Conservation (phyloP, 148 eudicot species). For the Vaccinium macrocarpon region DNA sequence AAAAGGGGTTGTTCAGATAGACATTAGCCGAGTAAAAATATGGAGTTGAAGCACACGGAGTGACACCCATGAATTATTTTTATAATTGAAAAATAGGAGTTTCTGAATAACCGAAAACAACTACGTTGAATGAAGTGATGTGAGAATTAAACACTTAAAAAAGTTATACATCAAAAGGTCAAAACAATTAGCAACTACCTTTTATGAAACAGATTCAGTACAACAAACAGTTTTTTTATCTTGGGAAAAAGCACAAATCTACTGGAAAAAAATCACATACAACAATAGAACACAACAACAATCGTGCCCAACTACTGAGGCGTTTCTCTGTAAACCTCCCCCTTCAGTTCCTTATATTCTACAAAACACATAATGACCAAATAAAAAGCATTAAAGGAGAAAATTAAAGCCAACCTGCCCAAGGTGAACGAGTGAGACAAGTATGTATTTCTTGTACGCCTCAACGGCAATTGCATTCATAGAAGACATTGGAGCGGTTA, state of each 20-base stretch:
- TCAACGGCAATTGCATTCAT: conserved; percentile 88
- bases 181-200: background rate
- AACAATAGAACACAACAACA: background rate
- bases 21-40: background rate
- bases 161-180: background rate
- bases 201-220: background rate
- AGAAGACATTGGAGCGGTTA: conserved; percentile 84
- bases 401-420: conserved; percentile 65
- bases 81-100: background rate
- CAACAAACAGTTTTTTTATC: background rate
- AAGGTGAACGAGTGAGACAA: conserved; percentile 85
- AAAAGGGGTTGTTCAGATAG: background rate
- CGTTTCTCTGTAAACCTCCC: background rate
- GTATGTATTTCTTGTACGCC: conserved; percentile 90
- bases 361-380: background rate
- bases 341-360: background rate
- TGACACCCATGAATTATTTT: background rate
- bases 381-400: conserved; percentile 10
- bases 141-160: background rate
- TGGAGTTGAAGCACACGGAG: background rate
- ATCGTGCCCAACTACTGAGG: background rate
- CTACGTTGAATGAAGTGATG: background rate
- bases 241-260: background rate
- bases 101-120: background rate
- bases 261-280: background rate